These are phyloP conservation scores for Phoma sp. DNA, from an alignment of 2,329 filamentous ascomycete species.

Conservation along the genomic window DNA sequence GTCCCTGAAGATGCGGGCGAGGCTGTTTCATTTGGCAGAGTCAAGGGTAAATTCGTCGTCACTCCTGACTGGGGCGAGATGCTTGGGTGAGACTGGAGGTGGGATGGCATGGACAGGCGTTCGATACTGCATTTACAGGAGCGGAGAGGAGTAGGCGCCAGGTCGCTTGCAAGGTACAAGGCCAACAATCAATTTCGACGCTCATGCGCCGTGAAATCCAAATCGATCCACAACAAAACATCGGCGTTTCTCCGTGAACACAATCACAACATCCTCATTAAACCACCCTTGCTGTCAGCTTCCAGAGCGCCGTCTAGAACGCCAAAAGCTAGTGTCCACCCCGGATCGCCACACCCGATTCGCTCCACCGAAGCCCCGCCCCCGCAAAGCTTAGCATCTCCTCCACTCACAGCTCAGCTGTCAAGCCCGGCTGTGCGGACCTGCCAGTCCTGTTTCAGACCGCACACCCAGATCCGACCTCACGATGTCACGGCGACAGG, in stretches of 20 bases:
- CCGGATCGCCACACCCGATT: constrained; percentile 14
- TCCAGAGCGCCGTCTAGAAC: constrained; percentile 8
- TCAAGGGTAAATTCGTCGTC: constrained; percentile 71
- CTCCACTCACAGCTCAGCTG: constrained; percentile 2
- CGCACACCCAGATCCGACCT: constrained; percentile 10
- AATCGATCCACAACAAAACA: not conserved
- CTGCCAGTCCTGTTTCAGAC: constrained; percentile 11
- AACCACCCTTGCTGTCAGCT: not conserved
- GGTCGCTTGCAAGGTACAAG: not conserved
- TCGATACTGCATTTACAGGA: constrained; percentile 2
- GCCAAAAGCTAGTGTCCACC: not conserved
- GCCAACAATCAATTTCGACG: not conserved
- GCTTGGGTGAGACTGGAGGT: constrained; percentile 35
- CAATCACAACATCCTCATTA: not conserved
- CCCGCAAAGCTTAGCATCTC: constrained; percentile 16
- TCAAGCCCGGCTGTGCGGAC: constrained; percentile 7
- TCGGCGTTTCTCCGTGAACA: constrained; percentile 2
- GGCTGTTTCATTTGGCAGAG: constrained; percentile 65
- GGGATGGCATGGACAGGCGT: constrained; percentile 2
- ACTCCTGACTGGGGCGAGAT: constrained; percentile 67
- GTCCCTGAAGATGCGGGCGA: constrained; percentile 49
- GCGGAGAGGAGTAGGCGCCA: not conserved
- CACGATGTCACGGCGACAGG: constrained; percentile 8
- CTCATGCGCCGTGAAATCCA: not conserved
- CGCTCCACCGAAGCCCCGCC: constrained; percentile 7